Percentiles rank a stretch among this genome's conserved stretches.
Conservation (phyloP, 148 eudicot genomes). For the Selenicereus undatus region DNA sequence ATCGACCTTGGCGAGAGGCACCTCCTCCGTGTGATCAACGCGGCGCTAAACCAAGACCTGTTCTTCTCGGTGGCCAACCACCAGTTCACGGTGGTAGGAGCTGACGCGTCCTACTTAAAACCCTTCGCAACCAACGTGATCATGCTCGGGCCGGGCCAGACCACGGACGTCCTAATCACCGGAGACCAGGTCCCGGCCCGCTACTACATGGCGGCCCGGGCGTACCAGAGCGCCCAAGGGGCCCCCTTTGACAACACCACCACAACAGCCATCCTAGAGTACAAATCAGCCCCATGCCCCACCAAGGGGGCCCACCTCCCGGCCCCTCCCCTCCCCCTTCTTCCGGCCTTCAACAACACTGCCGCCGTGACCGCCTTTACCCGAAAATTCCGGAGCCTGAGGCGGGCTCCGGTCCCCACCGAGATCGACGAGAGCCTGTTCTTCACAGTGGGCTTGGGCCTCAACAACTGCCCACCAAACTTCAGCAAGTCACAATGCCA, state of each 20-base stretch:
- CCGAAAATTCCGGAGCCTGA: constrained; percentile 48
- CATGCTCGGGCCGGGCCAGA: constrained; percentile 93
- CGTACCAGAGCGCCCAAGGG: constrained; percentile 80
- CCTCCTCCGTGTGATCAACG: constrained; percentile 77
- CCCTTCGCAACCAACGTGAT: constrained; percentile 72
- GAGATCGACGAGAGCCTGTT: constrained; percentile 58
- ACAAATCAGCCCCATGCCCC: constrained; percentile 56
- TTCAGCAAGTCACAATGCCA: constrained; percentile 48
- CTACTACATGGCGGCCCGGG: constrained; percentile 74
- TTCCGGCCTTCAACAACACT: constrained; percentile 76
- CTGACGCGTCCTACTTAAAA: constrained; percentile 86
- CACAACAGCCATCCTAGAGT: constrained; percentile 77
- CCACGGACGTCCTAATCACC: constrained; percentile 73
- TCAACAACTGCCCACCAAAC: constrained; percentile 57
- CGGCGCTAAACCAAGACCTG: constrained; percentile 83
- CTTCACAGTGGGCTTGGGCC: constrained; percentile 75
- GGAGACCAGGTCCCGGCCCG: constrained; percentile 64
- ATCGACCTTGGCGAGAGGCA: constrained; percentile 67
- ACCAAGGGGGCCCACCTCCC: constrained; percentile 34
- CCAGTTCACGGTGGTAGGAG: constrained; percentile 72
- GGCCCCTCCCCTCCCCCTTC: constrained; percentile 41
- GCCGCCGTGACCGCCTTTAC: constrained; percentile 61
- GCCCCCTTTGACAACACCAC: constrained; percentile 86
- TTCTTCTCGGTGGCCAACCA: constrained; percentile 86
- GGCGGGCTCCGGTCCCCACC: constrained; percentile 47